Evolutionary conservation across 192 early-diverging fungal genomes (phyloP).

Genomic region (Coemansia erecta): DNA sequence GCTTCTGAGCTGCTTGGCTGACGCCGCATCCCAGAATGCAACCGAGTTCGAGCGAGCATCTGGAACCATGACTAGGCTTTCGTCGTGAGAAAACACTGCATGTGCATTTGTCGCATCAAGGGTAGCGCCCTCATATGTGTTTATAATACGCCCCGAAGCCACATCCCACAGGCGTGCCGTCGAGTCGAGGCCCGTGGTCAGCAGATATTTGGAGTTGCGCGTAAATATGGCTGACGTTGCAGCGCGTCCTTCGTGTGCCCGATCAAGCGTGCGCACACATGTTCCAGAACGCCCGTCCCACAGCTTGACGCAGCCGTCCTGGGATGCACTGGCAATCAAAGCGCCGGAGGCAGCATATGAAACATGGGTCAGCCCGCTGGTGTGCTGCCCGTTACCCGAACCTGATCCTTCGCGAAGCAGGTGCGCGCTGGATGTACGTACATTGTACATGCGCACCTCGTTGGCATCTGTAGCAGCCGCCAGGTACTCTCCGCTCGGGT

Average conservation of each 20-base stretch:
- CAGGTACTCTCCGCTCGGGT: slow-evolving; percentile 90
- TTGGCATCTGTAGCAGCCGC: slow-evolving; percentile 75
- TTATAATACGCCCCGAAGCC: slow-evolving; percentile 65
- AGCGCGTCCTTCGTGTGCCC: slow-evolving; percentile 73
- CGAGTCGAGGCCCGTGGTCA: slow-evolving; percentile 81
- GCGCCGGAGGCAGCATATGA: slow-evolving; percentile 69
- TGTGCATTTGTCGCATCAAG: slow-evolving; percentile 34
- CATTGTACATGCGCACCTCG: slow-evolving; percentile 81
- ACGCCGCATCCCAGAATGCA: slow-evolving; percentile 70
- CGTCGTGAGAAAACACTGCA: slow-evolving; percentile 66
- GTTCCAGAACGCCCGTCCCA: slow-evolving; percentile 80
- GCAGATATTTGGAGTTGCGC: slow-evolving; percentile 68
- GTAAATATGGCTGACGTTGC: slow-evolving; percentile 77
- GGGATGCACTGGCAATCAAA: slow-evolving; percentile 71
- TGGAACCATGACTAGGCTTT: slow-evolving; percentile 65
- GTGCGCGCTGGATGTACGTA: slow-evolving; percentile 82
- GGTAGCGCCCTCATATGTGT: slow-evolving; percentile 68
- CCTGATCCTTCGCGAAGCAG: slow-evolving; percentile 54
- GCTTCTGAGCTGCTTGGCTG: slow-evolving; percentile 55
- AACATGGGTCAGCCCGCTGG: slow-evolving; percentile 58
- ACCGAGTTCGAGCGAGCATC: slow-evolving; percentile 66
- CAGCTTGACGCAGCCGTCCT: slow-evolving; percentile 83
- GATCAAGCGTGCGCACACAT: slow-evolving; percentile 70
- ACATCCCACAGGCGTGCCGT: slow-evolving; percentile 80
- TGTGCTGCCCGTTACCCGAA: slow-evolving; percentile 33